A percentile compares a stretch with the other conserved stretches of the same genome.
These are phyloP conservation scores for Trypethelium eluteriae DNA, from an alignment of 495 filamentous ascomycete species.

Conservation along the genomic window DNA sequence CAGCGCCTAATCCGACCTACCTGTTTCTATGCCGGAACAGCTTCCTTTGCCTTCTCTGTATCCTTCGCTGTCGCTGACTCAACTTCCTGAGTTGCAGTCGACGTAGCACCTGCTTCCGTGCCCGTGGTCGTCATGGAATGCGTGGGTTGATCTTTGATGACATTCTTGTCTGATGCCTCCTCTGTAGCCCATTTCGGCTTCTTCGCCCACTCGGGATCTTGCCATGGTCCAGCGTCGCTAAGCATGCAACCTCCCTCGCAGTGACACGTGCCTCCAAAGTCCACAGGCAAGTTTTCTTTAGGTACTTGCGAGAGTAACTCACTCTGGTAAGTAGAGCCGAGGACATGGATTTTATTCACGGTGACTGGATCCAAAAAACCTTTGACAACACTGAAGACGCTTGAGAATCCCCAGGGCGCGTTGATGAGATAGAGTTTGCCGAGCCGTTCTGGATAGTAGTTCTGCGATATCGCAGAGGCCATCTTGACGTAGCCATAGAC, in stretches of 20 bases:
- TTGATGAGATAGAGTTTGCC: constrained; percentile 93
- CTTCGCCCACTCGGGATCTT: constrained; percentile 64
- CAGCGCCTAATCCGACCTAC: neutral
- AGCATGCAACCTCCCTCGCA: constrained; percentile 79
- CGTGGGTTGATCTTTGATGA: constrained; percentile 5
- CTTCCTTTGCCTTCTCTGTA: neutral
- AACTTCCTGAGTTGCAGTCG: neutral
- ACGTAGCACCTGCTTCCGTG: neutral
- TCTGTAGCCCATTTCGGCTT: constrained; percentile 36
- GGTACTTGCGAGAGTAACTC: constrained; percentile 81
- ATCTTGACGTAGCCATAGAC: constrained; percentile 67
- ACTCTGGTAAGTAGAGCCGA: constrained; percentile 71
- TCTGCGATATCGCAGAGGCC: constrained; percentile 65
- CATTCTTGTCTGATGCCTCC: constrained; percentile 4
- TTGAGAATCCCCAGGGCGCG: constrained; percentile 86
- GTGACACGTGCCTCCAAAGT: constrained; percentile 76
- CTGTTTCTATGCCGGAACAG: neutral
- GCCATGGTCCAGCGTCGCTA: constrained; percentile 89
- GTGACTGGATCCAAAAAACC: constrained; percentile 93
- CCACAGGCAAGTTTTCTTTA: constrained; percentile 77
- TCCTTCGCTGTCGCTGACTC: neutral
- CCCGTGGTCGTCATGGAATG: neutral
- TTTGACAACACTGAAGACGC: constrained; percentile 77
- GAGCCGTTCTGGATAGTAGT: constrained; percentile 96
- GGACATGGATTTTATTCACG: constrained; percentile 87